A percentile compares a stretch with the other conserved stretches of the same genome.
phyloP scores from a whole-genome alignment of 345 rosid genomes.

The Gossypioides kirkii region DNA sequence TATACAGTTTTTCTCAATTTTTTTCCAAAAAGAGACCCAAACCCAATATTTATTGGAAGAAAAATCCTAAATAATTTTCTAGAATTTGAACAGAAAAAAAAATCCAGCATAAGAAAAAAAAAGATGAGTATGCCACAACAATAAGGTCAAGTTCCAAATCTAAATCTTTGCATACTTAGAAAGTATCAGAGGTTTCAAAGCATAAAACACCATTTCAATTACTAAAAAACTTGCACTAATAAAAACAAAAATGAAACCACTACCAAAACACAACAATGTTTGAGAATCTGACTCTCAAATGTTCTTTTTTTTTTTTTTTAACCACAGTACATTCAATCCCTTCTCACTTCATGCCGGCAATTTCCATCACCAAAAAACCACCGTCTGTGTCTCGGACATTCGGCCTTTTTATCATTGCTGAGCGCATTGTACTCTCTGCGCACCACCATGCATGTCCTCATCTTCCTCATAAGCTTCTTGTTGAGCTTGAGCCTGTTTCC shows the following conservation, averaged over 20 bases:
- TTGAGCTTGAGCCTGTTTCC: constrained; percentile 31
- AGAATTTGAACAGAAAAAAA: neutral
- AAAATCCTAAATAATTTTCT: neutral
- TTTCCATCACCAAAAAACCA: neutral
- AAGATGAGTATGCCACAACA: neutral
- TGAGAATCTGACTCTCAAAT: constrained; percentile 20
- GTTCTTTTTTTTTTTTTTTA: neutral
- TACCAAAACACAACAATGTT: neutral
- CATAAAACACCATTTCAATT: neutral
- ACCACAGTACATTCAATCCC: neutral
- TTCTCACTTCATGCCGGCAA: neutral
- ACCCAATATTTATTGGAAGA: neutral
- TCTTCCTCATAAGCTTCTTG: constrained; percentile 52
- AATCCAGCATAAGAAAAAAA: neutral
- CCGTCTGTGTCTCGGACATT: neutral
- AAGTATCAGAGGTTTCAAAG: neutral
- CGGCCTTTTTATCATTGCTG: constrained; percentile 33
- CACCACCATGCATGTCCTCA: constrained; percentile 52
- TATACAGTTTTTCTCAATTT: no score
- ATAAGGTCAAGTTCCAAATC: neutral
- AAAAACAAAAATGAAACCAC: neutral
- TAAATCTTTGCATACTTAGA: constrained; percentile 1
- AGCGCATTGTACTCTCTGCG: constrained; percentile 58
- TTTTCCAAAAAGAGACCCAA: no score
- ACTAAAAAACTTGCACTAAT: neutral